These are phyloP conservation scores for Cercospora zeina DNA, from an alignment of 2,329 filamentous ascomycete species.

Conservation along the genomic window DNA sequence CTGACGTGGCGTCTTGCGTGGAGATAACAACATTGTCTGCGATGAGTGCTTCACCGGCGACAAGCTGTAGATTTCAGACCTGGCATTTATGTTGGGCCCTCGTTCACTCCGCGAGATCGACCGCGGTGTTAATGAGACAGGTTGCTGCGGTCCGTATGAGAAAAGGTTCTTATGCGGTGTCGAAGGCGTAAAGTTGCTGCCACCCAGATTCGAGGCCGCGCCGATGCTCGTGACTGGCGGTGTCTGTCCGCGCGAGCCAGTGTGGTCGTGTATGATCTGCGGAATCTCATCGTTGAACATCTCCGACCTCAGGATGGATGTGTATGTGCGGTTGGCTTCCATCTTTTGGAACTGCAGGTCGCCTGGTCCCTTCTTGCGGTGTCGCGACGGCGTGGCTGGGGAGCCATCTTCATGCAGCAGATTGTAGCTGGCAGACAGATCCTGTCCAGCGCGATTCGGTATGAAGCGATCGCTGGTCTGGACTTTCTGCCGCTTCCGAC, in stretches of 20 bases:
- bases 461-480: constrained; percentile 75
- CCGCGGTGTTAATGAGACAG: constrained; percentile 76
- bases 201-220: constrained; percentile 67
- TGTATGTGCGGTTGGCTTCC: constrained; percentile 93
- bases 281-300: constrained; percentile 90
- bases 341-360: constrained; percentile 94
- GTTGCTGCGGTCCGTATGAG: constrained; percentile 75
- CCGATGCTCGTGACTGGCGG: constrained; percentile 68
- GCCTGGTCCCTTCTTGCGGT: constrained; percentile 84
- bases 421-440: constrained; percentile 89
- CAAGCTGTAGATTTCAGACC: constrained; percentile 90
- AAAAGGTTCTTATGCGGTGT: constrained; percentile 98
- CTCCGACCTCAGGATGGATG: constrained; percentile 81
- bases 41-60: constrained; percentile 92
- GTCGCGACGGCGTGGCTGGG: constrained; percentile 82
- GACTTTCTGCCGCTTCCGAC: constrained; percentile 66
- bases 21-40: constrained; percentile 88
- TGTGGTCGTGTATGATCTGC: constrained; percentile 67
- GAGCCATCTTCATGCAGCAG: constrained; percentile 90
- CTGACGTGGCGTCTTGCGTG: constrained; percentile 80
- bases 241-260: constrained; percentile 61
- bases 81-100: constrained; percentile 82
- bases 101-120: constrained; percentile 68
- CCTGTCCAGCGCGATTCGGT: constrained; percentile 87
- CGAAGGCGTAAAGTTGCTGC: constrained; percentile 74